Base-by-base conservation (phyloP, 306 rosid genomes). In the Lotus japonicus region DNA sequence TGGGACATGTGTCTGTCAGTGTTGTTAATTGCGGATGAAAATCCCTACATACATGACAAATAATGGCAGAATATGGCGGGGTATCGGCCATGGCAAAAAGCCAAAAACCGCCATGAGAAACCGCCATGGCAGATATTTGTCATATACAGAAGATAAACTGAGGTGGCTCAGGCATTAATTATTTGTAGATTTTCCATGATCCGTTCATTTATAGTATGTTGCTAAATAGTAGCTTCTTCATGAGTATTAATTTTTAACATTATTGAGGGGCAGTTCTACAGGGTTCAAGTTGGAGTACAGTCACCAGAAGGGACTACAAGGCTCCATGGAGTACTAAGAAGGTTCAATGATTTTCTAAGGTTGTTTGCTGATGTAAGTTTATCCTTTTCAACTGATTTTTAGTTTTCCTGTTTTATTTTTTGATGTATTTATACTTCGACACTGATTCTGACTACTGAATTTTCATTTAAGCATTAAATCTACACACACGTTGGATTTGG, bases 271-370 rank as follows among this genome's bases (percentile, higher is more conserved):
- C 99, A 95, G 99, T 95, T 95, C 86, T 95, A 90, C 91, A 95
- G 97, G 97, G 86, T 95, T 68, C 95, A 91, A 80, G 91, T 95
- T 80, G 97, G 95, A 69, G 63, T 95, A 67, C 99, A 95, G 81
- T 91, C 97, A 72, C 92, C 94, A 1, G 94, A 85, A 75, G 97
- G 96, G 31, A 69, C 84, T 71, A 91, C 99, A 42, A 75, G 83
- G 17, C 50, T 79, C 60, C 86, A 68, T 62, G 87, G 89, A 80
- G 82, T 88, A 51, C 81, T 85, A 57, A 85, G 99, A 85, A 82
- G 99, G 83, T 95, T 95, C 85, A 95, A 91, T 74, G 97, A 95
- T 87, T 95, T 95, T 80, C 57, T 91, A 63, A 90, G 89, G 88
- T 80, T 95, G 59, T 87, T 79, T 70, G 72, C 80, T 21, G 95